Conservation (phyloP, 108 stramenopile genomes). For the Cyclotella atomus region DNA sequence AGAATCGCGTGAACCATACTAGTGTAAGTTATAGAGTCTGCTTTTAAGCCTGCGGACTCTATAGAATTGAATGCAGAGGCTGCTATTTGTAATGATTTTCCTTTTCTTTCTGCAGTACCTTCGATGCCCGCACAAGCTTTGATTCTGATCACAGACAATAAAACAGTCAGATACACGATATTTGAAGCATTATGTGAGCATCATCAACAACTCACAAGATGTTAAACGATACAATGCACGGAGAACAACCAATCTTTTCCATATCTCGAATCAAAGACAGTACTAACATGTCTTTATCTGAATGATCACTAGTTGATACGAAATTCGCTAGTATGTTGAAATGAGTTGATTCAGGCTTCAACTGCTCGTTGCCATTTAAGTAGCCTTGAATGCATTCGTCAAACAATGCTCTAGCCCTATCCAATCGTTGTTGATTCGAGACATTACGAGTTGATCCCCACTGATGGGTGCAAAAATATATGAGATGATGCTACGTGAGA, state of each 20-base stretch:
- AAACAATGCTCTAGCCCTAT: constrained; percentile 21
- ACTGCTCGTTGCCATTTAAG: constrained; percentile 15
- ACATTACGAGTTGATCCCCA: constrained; percentile 31
- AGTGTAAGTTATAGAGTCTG: constrained; percentile 46
- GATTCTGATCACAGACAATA: constrained; percentile 13
- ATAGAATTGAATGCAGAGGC: constrained; percentile 34
- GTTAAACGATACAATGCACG: constrained; percentile 42
- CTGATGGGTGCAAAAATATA: neutral
- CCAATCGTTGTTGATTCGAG: constrained; percentile 13
- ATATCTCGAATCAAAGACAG: constrained; percentile 38
- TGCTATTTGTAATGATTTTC: constrained; percentile 40
- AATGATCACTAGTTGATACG: constrained; percentile 20
- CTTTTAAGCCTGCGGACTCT: constrained; percentile 23
- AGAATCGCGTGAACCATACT: constrained; percentile 41
- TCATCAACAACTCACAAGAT: constrained; percentile 49
- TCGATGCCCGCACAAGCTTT: constrained; percentile 28
- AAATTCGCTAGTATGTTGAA: constrained; percentile 32
- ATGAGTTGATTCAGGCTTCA: constrained; percentile 17
- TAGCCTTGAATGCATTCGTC: constrained; percentile 36
- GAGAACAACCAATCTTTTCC: constrained; percentile 38
- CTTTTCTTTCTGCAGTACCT: constrained; percentile 20
- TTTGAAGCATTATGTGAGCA: too few relatives aligned
- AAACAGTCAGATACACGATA: neutral
- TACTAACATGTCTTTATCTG: constrained; percentile 22
- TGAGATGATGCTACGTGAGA: neutral